Conservation (phyloP, 2,329 filamentous ascomycete genomes). For the Xylaria digitata region DNA sequence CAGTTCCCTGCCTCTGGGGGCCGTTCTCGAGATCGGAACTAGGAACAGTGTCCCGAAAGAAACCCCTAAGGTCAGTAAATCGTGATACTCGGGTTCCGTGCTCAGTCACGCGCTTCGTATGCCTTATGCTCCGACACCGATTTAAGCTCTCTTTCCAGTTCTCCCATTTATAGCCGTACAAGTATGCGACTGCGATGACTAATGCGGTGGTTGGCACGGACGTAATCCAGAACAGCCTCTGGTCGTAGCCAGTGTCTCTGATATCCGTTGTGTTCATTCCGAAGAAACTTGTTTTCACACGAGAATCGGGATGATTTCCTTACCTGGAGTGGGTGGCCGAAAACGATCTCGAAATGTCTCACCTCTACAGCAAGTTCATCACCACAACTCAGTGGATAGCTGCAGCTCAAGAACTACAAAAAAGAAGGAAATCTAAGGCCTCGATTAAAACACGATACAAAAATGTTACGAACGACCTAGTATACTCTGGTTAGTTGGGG, state of each 20-base stretch:
- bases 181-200: slow-evolving; percentile 35
- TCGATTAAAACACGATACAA: too few species aligned
- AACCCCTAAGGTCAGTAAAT: neutral
- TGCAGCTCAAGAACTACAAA: too few species aligned
- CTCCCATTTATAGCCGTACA: slow-evolving; percentile 40
- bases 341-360: too few species aligned
- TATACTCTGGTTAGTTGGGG: slow-evolving; percentile 1
- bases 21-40: slow-evolving; percentile 6
- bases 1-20: neutral
- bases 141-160: slow-evolving; percentile 23
- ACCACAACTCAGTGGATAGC: too few species aligned
- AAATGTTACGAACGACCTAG: slow-evolving; percentile 40
- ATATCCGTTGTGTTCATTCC: slow-evolving; percentile 42
- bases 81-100: neutral
- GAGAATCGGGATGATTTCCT: too few species aligned
- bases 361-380: too few species aligned
- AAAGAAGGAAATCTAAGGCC: too few species aligned
- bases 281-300: slow-evolving; percentile 40
- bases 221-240: slow-evolving; percentile 36
- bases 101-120: neutral
- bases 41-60: neutral
- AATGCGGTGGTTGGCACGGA: slow-evolving; percentile 32
- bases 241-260: slow-evolving; percentile 32
- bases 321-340: too few species aligned
- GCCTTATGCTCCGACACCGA: neutral